phyloP scores from a whole-genome alignment of 1,284 basidiomycete species.

The Amylostereum areolatum region DNA sequence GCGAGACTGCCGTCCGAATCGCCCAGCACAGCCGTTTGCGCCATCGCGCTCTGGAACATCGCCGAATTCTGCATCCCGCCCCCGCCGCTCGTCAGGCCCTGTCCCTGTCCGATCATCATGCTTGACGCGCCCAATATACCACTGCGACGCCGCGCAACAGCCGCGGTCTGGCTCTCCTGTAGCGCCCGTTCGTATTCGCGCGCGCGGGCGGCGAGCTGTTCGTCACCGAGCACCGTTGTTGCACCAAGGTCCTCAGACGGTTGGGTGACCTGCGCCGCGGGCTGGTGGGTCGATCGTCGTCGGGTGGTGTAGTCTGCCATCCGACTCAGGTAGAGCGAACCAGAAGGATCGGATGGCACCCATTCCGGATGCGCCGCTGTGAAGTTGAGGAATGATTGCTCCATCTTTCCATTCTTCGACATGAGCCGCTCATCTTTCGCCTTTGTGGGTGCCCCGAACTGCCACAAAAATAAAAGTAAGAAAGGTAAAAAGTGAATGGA shows the following conservation, averaged over 20 bases:
- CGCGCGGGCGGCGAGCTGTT: conserved; percentile 43
- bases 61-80: conserved; percentile 28
- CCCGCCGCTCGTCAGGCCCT: conserved; percentile 25
- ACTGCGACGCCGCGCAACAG: conserved; percentile 35
- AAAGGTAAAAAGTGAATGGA: background rate
- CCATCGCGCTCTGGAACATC: conserved; percentile 41
- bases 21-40: conserved; percentile 62
- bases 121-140: conserved; percentile 18
- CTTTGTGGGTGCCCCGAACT: conserved; percentile 75
- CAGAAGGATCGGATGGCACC: conserved; percentile 82
- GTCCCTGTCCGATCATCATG: conserved; percentile 16
- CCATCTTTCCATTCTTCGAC: conserved; percentile 94
- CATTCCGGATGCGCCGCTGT: conserved; percentile 94
- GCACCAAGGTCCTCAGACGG: background rate
- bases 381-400: conserved; percentile 96
- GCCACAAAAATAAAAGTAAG: conserved; percentile 1
- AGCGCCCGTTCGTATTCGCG: conserved; percentile 72
- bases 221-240: conserved; percentile 6
- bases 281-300: conserved; percentile 9
- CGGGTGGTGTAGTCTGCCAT: conserved; percentile 62
- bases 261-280: background rate
- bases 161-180: conserved; percentile 58
- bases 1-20: conserved; percentile 60
- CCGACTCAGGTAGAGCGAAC: conserved; percentile 79
- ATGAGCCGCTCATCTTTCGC: conserved; percentile 68